Percentiles rank a stretch among this genome's conserved stretches.
phyloP scores from a whole-genome alignment of 164 flowering plant species.

The Brasenia schreberi region DNA sequence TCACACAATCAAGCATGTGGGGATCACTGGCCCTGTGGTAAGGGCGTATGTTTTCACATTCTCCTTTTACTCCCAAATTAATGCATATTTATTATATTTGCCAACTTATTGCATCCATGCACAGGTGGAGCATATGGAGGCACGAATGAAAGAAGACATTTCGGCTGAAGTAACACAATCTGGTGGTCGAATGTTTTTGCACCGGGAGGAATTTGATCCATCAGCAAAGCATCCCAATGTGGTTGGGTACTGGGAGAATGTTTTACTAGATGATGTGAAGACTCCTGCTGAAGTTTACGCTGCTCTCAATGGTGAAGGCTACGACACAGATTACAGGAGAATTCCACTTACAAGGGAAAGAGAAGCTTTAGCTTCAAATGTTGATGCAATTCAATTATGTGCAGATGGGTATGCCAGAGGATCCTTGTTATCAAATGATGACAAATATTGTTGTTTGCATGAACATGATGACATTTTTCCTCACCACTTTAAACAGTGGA shows the following conservation, averaged over 20 bases:
- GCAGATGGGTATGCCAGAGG: constrained; percentile 13
- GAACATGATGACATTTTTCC: too few species aligned
- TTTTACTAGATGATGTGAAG: constrained; percentile 67
- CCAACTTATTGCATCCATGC: not conserved
- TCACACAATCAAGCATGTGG: constrained; percentile 90
- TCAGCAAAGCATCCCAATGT: constrained; percentile 53
- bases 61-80: not conserved
- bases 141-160: constrained; percentile 87
- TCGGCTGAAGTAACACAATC: constrained; percentile 54
- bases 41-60: constrained; percentile 6
- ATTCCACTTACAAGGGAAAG: constrained; percentile 88
- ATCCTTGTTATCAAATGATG: too few species aligned
- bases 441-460: too few species aligned
- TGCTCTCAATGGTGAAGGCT: constrained; percentile 48
- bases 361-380: constrained; percentile 77
- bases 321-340: constrained; percentile 50
- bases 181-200: constrained; percentile 83
- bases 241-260: constrained; percentile 94
- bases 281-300: constrained; percentile 85
- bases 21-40: constrained; percentile 87
- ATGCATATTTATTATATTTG: too few species aligned
- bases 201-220: constrained; percentile 83
- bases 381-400: constrained; percentile 75
- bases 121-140: constrained; percentile 95
- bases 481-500: too few species aligned